Base-by-base conservation (phyloP, 192 early-diverging fungal species). In the Coemansia sp. region DNA sequence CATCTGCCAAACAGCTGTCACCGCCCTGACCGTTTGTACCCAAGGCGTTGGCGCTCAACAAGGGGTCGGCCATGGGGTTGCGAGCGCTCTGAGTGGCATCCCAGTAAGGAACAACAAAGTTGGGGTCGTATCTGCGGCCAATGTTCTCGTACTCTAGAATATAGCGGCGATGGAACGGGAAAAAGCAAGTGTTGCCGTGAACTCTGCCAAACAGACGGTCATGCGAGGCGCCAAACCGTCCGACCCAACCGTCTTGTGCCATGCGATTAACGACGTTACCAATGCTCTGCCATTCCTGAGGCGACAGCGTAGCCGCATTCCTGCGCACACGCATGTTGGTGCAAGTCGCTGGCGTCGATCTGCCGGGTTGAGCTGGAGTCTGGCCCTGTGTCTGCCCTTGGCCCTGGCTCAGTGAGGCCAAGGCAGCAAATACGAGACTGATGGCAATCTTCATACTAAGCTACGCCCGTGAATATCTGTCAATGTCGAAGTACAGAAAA, bases 101-200 rank as follows among this genome's bases (percentile, higher is more conserved):
- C 80, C 80, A 86, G 71, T 86, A 86, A 5, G 85, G 85, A 5
- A 83, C 65, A 22, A 72, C 71, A 74, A 83, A 77, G 69, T 65
- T 74, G 39, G 80, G 72, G 65, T 82, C 71, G 53, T 83, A 83
- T 9, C 3, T 63, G 55, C 75, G 77, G 15, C 74, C 71, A 40
- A 76, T 64, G 44, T 75, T 76, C 31, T 86, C 85, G 53, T 80
- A 77, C 70, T 86, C 85, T 1, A 80, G 63, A 62, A 86, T 62
- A 15, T 70, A 83, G 70, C 78, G 80, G 22, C 85, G 85, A 41
- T 86, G 85, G 78, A 83, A 86, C 20, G 80, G 81, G 70, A 86
- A 80, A 64, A 86, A 83, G 44, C 61, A 57, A 10, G 80, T 76
- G 64, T 78, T 83, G 31, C 80, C 73, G 49, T 86, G 85, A 18